Evolutionary conservation across 495 filamentous ascomycete species (phyloP), one percentile per base, ranked within the genome.

Genomic region (Barbatosphaeria neglecta): DNA sequence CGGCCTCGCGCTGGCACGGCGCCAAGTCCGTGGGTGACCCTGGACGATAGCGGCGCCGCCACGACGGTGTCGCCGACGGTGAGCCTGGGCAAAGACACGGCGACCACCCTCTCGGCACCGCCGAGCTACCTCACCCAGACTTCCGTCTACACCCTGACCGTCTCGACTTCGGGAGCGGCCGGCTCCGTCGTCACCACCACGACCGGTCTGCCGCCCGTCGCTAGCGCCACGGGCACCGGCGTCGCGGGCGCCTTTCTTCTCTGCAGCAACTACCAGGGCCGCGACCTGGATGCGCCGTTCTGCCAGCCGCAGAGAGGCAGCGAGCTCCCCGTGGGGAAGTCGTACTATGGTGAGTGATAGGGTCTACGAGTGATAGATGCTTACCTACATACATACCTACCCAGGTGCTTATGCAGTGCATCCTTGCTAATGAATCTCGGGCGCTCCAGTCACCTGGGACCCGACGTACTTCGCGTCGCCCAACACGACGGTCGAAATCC

Each of bases 191-290:
- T 44, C 3, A 41, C 47, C 20, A 59, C 56, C 16, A 57, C 50
- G 47, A 61, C 58, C 7, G 58, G 58, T n/a, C 45, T 57, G 28
- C 45, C 58, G 9, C 62, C 62, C 1, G 51, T 59, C 4, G 55
- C 57, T 1, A 52, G 50, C 1, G 53, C 61, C 7, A 51, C 57
- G 1, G 52, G 49, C 1, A 43, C 37, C 16, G 46, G 28, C 23
- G 28, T 35, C 13, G 48, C 38, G 0, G 61, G 60, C 25, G 46
- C 50, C 13, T 65, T 65, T 43, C 51, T 55, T 8, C 51, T 52
- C 6, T 64, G 61, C 50, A 33, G 38, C 9, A 20, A 42, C 18
- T 43, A 55, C 44, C 47, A 53, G 15, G 48, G 45, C 47, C n/a
- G n/a, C n/a, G n/a, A n/a, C n/a, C 28, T 25, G 24, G 42, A 50